These are phyloP conservation scores for Oryza rufipogon DNA, from an alignment of 176 grass and related monocot species.

Conservation along the genomic window DNA sequence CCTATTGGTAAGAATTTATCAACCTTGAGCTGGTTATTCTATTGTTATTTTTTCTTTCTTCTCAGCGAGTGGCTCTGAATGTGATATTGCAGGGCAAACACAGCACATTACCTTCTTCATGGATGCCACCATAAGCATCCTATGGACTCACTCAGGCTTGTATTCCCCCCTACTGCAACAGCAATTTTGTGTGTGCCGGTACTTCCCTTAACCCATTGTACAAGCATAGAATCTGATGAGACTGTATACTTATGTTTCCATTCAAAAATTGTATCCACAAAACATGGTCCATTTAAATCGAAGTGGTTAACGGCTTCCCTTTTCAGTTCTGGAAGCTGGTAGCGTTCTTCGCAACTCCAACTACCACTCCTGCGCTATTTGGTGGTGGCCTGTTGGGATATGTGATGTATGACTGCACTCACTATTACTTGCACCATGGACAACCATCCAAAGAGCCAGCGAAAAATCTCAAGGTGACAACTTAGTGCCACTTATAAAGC, in stretches of 20 bases:
- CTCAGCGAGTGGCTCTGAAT: background rate
- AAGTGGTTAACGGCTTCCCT: background rate
- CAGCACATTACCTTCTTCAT: slow-evolving; percentile 84
- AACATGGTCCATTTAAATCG: background rate
- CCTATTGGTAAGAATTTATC: slow-evolving; percentile 58
- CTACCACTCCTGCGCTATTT: slow-evolving; percentile 75
- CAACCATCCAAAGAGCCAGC: slow-evolving; percentile 75
- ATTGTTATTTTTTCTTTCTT: background rate
- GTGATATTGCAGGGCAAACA: slow-evolving; percentile 73
- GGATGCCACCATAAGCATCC: slow-evolving; percentile 98
- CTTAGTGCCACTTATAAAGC: slow-evolving; percentile 13
- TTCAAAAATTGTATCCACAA: background rate
- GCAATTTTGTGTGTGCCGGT: slow-evolving; percentile 86
- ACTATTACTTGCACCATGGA: slow-evolving; percentile 92
- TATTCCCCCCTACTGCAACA: slow-evolving; percentile 80
- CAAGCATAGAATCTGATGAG: background rate
- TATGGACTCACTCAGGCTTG: slow-evolving; percentile 89
- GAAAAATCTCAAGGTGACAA: slow-evolving; percentile 77
- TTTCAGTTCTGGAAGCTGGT: slow-evolving; percentile 91
- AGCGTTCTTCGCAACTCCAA: slow-evolving; percentile 55
- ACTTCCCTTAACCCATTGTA: slow-evolving; percentile 26
- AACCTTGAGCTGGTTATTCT: background rate
- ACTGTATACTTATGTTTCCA: background rate
- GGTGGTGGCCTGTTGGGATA: slow-evolving; percentile 87
- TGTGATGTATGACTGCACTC: slow-evolving; percentile 94